Percentiles rank a stretch among this genome's conserved stretches.
Evolutionary conservation across 2,329 filamentous ascomycete genomes (phyloP).

Genomic region (Plectosphaerella plurivora): DNA sequence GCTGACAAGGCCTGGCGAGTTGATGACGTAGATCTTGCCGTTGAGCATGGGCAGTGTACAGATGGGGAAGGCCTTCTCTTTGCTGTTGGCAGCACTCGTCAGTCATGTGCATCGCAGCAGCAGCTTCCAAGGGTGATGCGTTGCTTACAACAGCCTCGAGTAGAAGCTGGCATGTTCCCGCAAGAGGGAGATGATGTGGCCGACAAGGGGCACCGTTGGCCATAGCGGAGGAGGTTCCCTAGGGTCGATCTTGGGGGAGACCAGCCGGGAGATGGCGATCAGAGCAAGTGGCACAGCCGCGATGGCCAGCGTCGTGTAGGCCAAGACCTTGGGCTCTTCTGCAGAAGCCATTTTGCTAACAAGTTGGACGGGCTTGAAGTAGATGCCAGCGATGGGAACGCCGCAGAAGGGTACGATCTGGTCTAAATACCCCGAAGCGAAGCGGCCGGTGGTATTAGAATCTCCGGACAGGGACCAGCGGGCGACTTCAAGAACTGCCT

Average conservation of each 20-base stretch:
- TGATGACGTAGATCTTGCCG: conserved; percentile 39
- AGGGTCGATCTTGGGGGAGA: conserved; percentile 16
- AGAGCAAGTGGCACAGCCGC: not conserved
- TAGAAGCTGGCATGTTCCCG: conserved; percentile 29
- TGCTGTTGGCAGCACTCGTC: conserved; percentile 7
- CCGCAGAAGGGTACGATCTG: not conserved
- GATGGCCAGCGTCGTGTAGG: not conserved
- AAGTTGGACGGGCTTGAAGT: not conserved
- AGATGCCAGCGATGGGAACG: not conserved
- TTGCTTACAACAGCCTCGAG: conserved; percentile 28
- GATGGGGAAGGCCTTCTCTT: conserved; percentile 24
- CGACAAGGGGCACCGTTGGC: conserved; percentile 35
- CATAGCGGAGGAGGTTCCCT: conserved; percentile 37
- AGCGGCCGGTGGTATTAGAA: not conserved
- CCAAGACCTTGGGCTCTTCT: not conserved
- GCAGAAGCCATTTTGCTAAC: not conserved
- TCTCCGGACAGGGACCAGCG: not conserved
- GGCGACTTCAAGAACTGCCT: not conserved
- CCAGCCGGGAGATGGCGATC: conserved; percentile 2
- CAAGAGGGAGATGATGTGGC: conserved; percentile 39
- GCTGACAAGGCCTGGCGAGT: conserved; percentile 31
- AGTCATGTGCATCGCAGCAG: not conserved
- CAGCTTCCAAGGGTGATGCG: not conserved
- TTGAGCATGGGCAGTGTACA: conserved; percentile 40
- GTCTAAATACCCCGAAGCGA: not conserved